phyloP scores from a whole-genome alignment of 1,284 basidiomycete genomes.

The Pseudozyma sp. region DNA sequence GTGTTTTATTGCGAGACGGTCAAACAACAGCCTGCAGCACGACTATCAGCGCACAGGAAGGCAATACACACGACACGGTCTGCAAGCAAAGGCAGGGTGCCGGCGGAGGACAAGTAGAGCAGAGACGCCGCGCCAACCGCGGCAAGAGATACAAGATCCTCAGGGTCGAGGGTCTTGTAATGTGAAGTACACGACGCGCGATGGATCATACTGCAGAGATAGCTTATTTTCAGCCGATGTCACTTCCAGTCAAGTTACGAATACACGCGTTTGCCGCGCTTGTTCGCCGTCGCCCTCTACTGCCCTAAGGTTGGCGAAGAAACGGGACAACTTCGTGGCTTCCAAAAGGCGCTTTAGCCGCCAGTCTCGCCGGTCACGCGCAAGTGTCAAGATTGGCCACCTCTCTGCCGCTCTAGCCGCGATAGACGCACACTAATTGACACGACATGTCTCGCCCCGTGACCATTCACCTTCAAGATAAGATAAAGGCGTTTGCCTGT shows the following conservation, averaged over 20 bases:
- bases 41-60: not conserved
- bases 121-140: conserved; percentile 15
- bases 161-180: not conserved
- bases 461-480: conserved; percentile 2
- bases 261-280: conserved; percentile 2
- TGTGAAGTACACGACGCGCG: not conserved
- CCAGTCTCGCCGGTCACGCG: not conserved
- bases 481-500: not conserved
- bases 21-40: not conserved
- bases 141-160: not conserved
- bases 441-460: conserved; percentile 6
- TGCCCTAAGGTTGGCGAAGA: not conserved
- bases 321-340: not conserved
- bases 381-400: no score
- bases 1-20: not conserved
- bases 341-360: conserved; percentile 14
- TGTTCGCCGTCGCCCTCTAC: not conserved
- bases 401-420: not conserved
- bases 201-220: not conserved
- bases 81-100: conserved; percentile 3
- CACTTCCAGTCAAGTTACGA: not conserved
- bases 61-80: not conserved
- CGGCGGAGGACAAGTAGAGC: conserved; percentile 6
- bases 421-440: not conserved
- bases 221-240: not conserved